Evolutionary conservation across 768 basidiomycete genomes (phyloP).

Genomic region (Naganishia onofrii): DNA sequence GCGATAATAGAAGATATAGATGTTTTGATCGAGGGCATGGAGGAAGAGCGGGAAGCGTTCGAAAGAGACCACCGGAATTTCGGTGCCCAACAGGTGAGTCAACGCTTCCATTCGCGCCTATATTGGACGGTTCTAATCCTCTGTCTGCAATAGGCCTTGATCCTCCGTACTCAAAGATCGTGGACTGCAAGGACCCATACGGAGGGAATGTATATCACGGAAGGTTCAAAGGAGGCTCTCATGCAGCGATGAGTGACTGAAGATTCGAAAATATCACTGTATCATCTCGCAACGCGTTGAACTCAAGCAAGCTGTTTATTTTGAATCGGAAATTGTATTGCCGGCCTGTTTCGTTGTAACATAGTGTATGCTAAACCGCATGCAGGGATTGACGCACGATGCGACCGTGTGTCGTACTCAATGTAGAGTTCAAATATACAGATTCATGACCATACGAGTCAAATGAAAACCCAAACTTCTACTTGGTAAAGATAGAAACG

Average conservation of each 20-base stretch:
- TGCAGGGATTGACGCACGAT: neutral
- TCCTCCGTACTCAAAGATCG: slow-evolving; percentile 88
- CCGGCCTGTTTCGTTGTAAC: neutral
- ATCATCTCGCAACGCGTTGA: neutral
- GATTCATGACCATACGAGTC: neutral
- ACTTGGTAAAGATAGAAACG: slow-evolving; percentile 53
- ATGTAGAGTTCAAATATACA: neutral
- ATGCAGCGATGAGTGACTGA: neutral
- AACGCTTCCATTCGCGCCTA: too few species aligned
- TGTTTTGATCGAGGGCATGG: slow-evolving; percentile 76
- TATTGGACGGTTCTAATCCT: too few species aligned
- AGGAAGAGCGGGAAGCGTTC: slow-evolving; percentile 87
- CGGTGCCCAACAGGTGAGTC: slow-evolving; percentile 82
- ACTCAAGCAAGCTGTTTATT: neutral
- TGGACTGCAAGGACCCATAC: slow-evolving; percentile 90
- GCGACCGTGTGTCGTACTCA: neutral
- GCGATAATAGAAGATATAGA: slow-evolving; percentile 85
- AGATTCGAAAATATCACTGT: neutral
- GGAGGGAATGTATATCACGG: slow-evolving; percentile 87
- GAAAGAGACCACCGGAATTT: slow-evolving; percentile 91
- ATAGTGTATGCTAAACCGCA: neutral
- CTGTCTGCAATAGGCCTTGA: slow-evolving; percentile 69
- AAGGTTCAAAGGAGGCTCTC: slow-evolving; percentile 42
- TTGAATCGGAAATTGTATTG: neutral
- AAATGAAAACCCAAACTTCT: neutral